Percentiles rank a stretch among this genome's conserved stretches.
These are phyloP conservation scores for Rhododendron mucronatum DNA, from an alignment of 148 eudicot genomes.

Conservation along the genomic window DNA sequence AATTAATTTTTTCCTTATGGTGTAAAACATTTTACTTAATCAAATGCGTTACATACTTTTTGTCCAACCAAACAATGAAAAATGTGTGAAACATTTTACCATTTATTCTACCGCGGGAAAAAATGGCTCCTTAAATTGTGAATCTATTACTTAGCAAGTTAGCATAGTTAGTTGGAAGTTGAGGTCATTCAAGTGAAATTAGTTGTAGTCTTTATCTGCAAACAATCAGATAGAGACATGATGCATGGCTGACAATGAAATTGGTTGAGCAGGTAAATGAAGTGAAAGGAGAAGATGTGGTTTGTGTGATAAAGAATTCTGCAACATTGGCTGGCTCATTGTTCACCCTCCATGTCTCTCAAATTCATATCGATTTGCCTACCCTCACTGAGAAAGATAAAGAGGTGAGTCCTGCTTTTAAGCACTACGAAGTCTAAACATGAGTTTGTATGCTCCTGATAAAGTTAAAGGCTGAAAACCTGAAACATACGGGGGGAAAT, in stretches of 20 bases:
- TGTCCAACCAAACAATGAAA: background rate
- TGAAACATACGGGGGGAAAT: background rate
- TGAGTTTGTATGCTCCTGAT: background rate
- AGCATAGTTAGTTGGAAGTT: background rate
- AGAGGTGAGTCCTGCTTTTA: slow-evolving; percentile 41
- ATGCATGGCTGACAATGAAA: background rate
- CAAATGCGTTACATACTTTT: background rate
- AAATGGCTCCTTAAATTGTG: background rate
- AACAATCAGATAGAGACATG: background rate
- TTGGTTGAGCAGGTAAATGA: slow-evolving; percentile 64
- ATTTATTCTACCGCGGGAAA: background rate
- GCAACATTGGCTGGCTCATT: slow-evolving; percentile 79
- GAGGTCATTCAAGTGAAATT: background rate
- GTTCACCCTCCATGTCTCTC: slow-evolving; percentile 89
- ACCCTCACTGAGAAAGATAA: slow-evolving; percentile 85
- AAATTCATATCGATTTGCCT: slow-evolving; percentile 81
- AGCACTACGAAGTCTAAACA: background rate
- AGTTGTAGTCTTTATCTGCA: background rate
- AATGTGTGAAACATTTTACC: background rate
- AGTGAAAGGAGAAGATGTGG: slow-evolving; percentile 70
- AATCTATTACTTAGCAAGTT: background rate
- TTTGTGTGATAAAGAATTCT: slow-evolving; percentile 79
- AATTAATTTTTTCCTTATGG: background rate
- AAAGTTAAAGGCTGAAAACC: background rate
- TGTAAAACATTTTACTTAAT: background rate